Evolutionary conservation across 176 grass and related monocot genomes (phyloP), one percentile per base, ranked within the genome.

Genomic region (Themeda triandra): DNA sequence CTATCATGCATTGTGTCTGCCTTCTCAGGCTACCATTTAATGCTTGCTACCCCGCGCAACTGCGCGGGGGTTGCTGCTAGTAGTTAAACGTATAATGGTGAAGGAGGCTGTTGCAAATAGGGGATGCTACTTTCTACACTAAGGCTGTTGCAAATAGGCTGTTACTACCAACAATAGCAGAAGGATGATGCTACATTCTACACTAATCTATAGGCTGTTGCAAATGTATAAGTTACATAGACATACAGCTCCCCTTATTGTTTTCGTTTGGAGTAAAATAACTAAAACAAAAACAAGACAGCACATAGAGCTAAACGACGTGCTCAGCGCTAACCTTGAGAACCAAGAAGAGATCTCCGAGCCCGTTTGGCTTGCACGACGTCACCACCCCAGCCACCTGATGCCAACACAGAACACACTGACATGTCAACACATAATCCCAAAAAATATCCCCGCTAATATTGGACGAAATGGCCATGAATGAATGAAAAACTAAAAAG

Each of bases 361-460:
- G 49, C 41, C 93, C 80, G 41, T 95, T 98, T n/a, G 85, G 89
- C 12, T 84, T 87, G 65, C 91, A 95, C 10, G 83, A 80, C 0
- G 83, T 98, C 39, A 95, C 83, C 51, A 93, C 35, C 6, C 89
- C 93, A 8, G 88, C 85, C 3, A 98, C 93, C 96, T 98, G 75
- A 41, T 6, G 9, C 49, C 41, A 77, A 93, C 32, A 37, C 23
- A 25, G n/a, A n/a, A n/a, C n/a, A n/a, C n/a, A n/a, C n/a, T 1
- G n/a, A 41, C 11, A 27, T 25, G 56, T 60, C 33, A 80, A 4
- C 63, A 58, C 15, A 80, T 2, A 73, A 49, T 21, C 28, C 63
- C 3, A 13, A 39, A n/a, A 75, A 66, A 66, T 23, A 76, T 27
- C 11, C 37, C 32, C 25, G 6, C 62, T 13, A 32, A 30, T 21